These are phyloP conservation scores for Fistulinella staudtii DNA, from an alignment of 1,284 basidiomycete genomes.

Conservation along the genomic window DNA sequence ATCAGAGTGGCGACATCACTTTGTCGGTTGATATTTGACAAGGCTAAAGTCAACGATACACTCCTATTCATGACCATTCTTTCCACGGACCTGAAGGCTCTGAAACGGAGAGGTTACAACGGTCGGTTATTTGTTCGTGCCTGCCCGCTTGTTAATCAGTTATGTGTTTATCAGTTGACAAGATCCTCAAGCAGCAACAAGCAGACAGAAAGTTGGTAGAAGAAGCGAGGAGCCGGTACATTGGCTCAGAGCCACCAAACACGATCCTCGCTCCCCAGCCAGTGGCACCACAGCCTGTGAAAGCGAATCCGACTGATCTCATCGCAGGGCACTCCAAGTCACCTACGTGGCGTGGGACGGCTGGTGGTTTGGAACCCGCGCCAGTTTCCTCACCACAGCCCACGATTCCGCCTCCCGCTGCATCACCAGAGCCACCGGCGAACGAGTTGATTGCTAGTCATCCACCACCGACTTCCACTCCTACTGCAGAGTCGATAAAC, in stretches of 20 bases:
- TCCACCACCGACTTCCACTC: conserved; percentile 1
- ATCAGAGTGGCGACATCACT: conserved; percentile 74
- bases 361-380: conserved; percentile 22
- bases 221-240: conserved; percentile 37
- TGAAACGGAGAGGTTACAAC: conserved; percentile 86
- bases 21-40: conserved; percentile 71
- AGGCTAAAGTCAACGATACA: conserved; percentile 76
- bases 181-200: conserved; percentile 84
- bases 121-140: conserved; percentile 39
- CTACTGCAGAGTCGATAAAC: conserved; percentile 12
- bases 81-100: conserved; percentile 80
- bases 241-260: conserved; percentile 14
- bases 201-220: conserved; percentile 66
- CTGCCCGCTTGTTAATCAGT: background rate
- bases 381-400: conserved; percentile 10
- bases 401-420: too few relatives aligned
- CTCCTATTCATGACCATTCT: conserved; percentile 91
- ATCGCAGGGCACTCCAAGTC: conserved; percentile 19
- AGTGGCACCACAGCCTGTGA: conserved; percentile 12
- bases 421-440: conserved; percentile 7
- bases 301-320: background rate
- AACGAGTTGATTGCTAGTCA: conserved; percentile 4
- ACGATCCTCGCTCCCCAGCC: conserved; percentile 11
- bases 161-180: conserved; percentile 59
- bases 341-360: conserved; percentile 18